Evolutionary conservation across 345 rosid species (phyloP).

Genomic region (Acer saccharum): DNA sequence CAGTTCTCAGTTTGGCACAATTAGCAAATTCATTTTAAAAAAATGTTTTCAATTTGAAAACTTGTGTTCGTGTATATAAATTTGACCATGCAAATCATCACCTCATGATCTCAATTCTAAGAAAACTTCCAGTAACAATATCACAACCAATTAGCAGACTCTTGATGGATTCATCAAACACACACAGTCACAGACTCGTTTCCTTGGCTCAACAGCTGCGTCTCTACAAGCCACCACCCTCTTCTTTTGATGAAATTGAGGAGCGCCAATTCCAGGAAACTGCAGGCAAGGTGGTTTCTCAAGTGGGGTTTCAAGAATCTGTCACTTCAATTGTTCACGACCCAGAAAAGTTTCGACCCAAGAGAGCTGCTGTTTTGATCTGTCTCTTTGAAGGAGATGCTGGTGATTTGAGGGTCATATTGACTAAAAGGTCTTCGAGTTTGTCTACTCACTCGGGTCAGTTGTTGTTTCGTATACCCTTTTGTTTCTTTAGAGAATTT

Average conservation of each 20-base stretch:
- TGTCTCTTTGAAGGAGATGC: conserved; percentile 83
- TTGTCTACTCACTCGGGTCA: conserved; percentile 88
- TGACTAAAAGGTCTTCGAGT: conserved; percentile 79
- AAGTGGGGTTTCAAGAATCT: conserved; percentile 84
- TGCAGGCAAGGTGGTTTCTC: conserved; percentile 74
- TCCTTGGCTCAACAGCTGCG: conserved; percentile 75
- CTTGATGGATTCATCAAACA: conserved; percentile 38
- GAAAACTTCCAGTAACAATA: conserved; percentile 35
- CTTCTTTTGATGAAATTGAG: conserved; percentile 50
- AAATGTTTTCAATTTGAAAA: background rate
- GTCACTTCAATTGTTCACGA: conserved; percentile 44
- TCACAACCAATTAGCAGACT: conserved; percentile 16
- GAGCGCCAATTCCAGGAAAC: conserved; percentile 45
- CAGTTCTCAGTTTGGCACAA: background rate
- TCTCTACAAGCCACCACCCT: conserved; percentile 62
- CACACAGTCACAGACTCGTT: conserved; percentile 46
- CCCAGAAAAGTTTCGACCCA: conserved; percentile 64
- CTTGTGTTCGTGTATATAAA: background rate
- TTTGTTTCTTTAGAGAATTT: conserved; percentile 1
- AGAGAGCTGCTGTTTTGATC: conserved; percentile 88
- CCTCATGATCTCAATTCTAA: conserved; percentile 42
- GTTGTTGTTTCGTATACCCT: conserved; percentile 27
- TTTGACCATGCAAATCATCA: conserved; percentile 17
- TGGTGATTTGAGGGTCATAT: conserved; percentile 80
- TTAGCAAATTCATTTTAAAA: too few species aligned